These are phyloP conservation scores for Solanum hybrid DNA, from an alignment of 305 asterid species.

Conservation along the genomic window DNA sequence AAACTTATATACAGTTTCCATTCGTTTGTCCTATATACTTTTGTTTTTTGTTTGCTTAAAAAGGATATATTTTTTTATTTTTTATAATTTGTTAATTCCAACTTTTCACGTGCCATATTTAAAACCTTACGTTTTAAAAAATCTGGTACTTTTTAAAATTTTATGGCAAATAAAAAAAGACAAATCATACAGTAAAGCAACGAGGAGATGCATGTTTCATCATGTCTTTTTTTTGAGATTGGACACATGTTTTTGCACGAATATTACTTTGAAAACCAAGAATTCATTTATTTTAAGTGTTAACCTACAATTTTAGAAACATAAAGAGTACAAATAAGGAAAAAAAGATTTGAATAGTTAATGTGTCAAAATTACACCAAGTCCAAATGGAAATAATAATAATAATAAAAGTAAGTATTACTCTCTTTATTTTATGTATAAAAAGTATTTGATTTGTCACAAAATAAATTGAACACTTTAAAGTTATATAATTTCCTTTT, in stretches of 20 bases:
- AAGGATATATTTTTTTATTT: not conserved
- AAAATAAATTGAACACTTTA: not conserved
- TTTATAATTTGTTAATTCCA: not conserved
- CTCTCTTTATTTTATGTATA: not conserved
- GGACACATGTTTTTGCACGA: not conserved
- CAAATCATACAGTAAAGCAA: not conserved
- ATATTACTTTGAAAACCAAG: not conserved
- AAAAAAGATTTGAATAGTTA: not conserved
- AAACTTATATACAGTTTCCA: not conserved
- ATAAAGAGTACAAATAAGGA: not conserved
- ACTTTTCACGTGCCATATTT: not conserved
- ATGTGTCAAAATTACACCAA: not conserved
- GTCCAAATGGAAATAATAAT: not conserved
- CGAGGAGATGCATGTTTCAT: not conserved
- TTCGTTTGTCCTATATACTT: too few relatives aligned
- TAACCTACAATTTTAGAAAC: not conserved
- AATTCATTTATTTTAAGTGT: not conserved
- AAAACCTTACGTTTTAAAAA: too few relatives aligned
- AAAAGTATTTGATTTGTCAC: not conserved
- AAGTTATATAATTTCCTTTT: not conserved
- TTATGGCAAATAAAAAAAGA: not conserved
- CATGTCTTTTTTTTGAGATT: not conserved
- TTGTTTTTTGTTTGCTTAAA: not conserved
- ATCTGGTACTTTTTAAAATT: too few relatives aligned
- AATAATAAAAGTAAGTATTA: not conserved